A percentile compares a stretch with the other conserved stretches of the same genome.
These are phyloP conservation scores for Paecilomyces sp. DNA, from an alignment of 2,329 filamentous ascomycete species.

Conservation along the genomic window DNA sequence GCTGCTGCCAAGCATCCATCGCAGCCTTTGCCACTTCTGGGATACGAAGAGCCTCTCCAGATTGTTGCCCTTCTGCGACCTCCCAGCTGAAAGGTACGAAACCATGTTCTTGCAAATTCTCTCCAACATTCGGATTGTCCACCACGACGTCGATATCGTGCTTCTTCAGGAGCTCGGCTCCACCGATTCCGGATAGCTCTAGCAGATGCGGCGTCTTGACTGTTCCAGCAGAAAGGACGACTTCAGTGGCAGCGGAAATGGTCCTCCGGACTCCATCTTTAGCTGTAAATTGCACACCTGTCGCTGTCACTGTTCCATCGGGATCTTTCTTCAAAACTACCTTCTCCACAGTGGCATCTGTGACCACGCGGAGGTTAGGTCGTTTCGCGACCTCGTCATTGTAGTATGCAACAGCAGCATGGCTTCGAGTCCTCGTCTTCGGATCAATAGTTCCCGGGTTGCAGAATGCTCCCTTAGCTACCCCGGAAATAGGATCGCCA, in stretches of 20 bases:
- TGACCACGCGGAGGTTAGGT: conserved; percentile 10
- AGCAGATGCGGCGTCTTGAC: conserved; percentile 39
- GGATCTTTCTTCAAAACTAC: conserved; percentile 4
- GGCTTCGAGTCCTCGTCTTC: conserved; percentile 8
- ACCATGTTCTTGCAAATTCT: conserved; percentile 24
- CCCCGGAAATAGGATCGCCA: conserved; percentile 25
- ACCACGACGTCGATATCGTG: conserved; percentile 29
- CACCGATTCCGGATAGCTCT: conserved; percentile 42
- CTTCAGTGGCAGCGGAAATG: conserved; percentile 26
- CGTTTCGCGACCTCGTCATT: conserved; percentile 3
- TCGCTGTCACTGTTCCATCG: conserved; percentile 16
- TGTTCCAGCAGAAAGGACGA: conserved; percentile 43
- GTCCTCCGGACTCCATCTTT: neutral
- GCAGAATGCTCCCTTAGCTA: conserved; percentile 31
- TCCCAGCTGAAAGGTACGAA: conserved; percentile 8
- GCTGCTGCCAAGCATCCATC: conserved; percentile 3
- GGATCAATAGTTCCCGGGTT: conserved; percentile 19
- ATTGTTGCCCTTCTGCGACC: neutral
- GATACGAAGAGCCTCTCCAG: neutral
- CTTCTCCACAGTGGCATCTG: conserved; percentile 8
- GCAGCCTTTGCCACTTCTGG: conserved; percentile 1
- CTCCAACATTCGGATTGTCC: conserved; percentile 31
- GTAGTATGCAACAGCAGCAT: conserved; percentile 11
- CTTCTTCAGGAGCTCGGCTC: conserved; percentile 23
- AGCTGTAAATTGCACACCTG: conserved; percentile 37